Evolutionary conservation across 129 eudicot species (phyloP), one percentile per base, ranked within the genome.

Genomic region (Sambucus nigra): DNA sequence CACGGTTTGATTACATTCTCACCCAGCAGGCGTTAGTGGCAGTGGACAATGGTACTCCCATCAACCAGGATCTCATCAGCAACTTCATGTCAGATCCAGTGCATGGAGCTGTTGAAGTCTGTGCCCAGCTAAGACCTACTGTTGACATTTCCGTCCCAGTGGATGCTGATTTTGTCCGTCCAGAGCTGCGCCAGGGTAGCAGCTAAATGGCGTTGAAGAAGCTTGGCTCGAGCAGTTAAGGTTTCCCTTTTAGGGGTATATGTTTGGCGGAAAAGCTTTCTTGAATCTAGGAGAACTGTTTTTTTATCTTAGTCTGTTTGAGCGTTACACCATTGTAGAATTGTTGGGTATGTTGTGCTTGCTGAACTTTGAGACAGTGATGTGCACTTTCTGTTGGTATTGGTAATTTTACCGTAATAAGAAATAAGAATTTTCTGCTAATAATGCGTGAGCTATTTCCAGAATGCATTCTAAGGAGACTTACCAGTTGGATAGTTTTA

Each of bases 11-110:
- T 35, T 91, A 91, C 71, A 66, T 85, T 66, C 80, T 91, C 31
- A 86, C 89, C 23, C 99, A 91, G 61, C 99, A 91, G 29, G 99
- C 95, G 1, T 76, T 91, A 63, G 99, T 91, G 53, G 95, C 95
- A 2, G 84, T 91, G 5, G 99, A 91, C 69, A 79, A 72, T 0
- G 71, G 69, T 28, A 25, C 80, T 17, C 87, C 95, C 0, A 58
- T 91, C 53, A 86, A 91, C 65, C 81, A 51, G 56, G 99, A 91
- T 52, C 82, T 91, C 51, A 82, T 91, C 52, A 77, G 89, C 75
- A 91, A 91, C 84, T 91, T 91, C 74, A 59, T 86, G 50, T 85
- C 89, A 13, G 99, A 91, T 25, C 83, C 94, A 0, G 88, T 91
- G 38, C 99, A 91, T 7, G 95, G 83, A 15, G 99, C 99, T 5